A percentile compares a stretch with the other conserved stretches of the same genome.
phyloP scores from a whole-genome alignment of 2,329 filamentous ascomycete genomes.

The Colletotrichum lupini region DNA sequence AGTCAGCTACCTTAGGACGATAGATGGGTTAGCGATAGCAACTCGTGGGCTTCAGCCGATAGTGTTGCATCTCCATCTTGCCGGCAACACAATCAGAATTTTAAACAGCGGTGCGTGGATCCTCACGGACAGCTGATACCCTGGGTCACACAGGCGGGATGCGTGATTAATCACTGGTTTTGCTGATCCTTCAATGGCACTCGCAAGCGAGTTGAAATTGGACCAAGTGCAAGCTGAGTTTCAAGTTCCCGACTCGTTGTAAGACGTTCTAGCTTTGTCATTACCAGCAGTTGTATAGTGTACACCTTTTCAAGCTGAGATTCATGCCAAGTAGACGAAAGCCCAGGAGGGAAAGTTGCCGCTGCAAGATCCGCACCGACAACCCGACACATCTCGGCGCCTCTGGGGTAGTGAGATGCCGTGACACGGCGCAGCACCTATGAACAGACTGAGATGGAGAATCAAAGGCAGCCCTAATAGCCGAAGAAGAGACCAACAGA shows the following conservation, averaged over 20 bases:
- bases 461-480: not conserved
- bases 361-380: conserved; percentile 19
- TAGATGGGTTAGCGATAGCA: not conserved
- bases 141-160: not conserved
- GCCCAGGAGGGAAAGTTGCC: not conserved
- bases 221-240: not conserved
- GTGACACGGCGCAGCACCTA: not conserved
- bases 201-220: not conserved
- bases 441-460: not conserved
- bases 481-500: not conserved
- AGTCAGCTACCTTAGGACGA: no score
- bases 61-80: not conserved
- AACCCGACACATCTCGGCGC: conserved; percentile 10
- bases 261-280: not conserved
- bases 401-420: not conserved
- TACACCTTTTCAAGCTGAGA: not conserved
- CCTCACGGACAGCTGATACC: not conserved
- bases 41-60: not conserved
- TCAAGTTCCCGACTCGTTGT: not conserved
- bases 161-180: not conserved
- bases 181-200: not conserved
- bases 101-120: not conserved
- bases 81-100: not conserved
- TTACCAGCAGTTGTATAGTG: not conserved
- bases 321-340: not conserved